Evolutionary conservation across 805 yeast species (phyloP), one percentile per base, ranked within the genome.

Genomic region (Spathaspora arborariae): DNA sequence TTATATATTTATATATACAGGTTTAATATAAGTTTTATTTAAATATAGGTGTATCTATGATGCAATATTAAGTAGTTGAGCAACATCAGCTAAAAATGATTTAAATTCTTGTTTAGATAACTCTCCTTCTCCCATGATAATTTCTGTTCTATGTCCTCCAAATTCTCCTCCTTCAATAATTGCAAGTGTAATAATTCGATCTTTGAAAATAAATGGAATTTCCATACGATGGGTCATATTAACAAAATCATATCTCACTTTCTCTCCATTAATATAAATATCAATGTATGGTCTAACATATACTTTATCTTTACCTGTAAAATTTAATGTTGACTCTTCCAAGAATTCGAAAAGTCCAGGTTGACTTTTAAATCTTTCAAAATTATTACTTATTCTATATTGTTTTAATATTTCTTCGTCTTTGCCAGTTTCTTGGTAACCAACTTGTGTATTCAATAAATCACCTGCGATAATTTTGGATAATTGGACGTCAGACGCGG

Each of bases 131-230:
- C 48, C 48, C 21, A 47, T 19, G 6, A 72, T 64, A 45, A 78
- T 69, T 57, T 81, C 85, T 7, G 67, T 50, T 20, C 70, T 63
- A 47, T 81, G 64, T 1, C 85, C 85, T 10, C 84, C 84, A 39
- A 78, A 63, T 5, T 70, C 60, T 3, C 85, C 85, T n/a, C 84
- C 83, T 55, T 81, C 85, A 15, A 77, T 62, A 15, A 70, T 57
- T 37, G 74, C 66, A 45, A 70, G 67, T 50, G 78, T 60, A 37
- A 62, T 45, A 15, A 59, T 56, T 38, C 56, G 57, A 13, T 64
- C 68, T 11, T 63, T 63, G 45, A 57, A 70, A n/a, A 59, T 50
- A 46, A 78, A 67, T 43, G 72, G 75, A 30, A 77, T 56, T 49
- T 75, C 77, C 41, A 75, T 68, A 39, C 81, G 60, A 56, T 72